These are phyloP conservation scores for Aristolochia fimbriata DNA, from an alignment of 164 flowering plant species.

Conservation along the genomic window DNA sequence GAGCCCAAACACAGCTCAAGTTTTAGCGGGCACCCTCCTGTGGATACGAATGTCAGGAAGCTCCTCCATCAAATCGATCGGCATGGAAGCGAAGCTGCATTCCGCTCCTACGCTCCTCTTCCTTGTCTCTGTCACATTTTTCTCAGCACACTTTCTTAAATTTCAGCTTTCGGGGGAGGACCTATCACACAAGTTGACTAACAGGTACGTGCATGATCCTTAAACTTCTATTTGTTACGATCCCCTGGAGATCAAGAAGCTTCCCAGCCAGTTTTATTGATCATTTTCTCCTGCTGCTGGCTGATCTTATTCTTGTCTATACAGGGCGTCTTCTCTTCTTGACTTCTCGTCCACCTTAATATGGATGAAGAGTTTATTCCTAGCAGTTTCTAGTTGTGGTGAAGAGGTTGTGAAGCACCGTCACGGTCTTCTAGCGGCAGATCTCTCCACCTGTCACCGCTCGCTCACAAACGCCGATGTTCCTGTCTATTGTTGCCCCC, in stretches of 20 bases:
- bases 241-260: too few species aligned
- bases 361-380: constrained; percentile 3
- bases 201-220: too few species aligned
- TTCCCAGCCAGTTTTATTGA: too few species aligned
- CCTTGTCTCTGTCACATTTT: background rate
- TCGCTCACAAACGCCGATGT: constrained; percentile 6
- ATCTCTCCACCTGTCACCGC: constrained; percentile 14
- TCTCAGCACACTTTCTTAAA: too few species aligned
- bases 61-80: background rate
- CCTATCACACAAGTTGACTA: background rate
- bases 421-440: constrained; percentile 6
- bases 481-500: constrained; percentile 50
- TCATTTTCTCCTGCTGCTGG: too few species aligned
- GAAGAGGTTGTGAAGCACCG: background rate
- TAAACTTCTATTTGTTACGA: too few species aligned
- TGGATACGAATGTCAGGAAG: too few species aligned
- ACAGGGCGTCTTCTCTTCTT: too few species aligned
- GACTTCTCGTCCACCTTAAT: background rate
- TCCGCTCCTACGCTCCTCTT: background rate
- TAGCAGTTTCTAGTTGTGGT: background rate
- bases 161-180: background rate
- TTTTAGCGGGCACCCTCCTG: too few species aligned
- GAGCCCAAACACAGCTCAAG: too few species aligned
- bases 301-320: too few species aligned
- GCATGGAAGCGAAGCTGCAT: background rate